A percentile compares a stretch with the other conserved stretches of the same genome.
phyloP scores from a whole-genome alignment of 108 stramenopile genomes.

The Cyclotella kingstonii region DNA sequence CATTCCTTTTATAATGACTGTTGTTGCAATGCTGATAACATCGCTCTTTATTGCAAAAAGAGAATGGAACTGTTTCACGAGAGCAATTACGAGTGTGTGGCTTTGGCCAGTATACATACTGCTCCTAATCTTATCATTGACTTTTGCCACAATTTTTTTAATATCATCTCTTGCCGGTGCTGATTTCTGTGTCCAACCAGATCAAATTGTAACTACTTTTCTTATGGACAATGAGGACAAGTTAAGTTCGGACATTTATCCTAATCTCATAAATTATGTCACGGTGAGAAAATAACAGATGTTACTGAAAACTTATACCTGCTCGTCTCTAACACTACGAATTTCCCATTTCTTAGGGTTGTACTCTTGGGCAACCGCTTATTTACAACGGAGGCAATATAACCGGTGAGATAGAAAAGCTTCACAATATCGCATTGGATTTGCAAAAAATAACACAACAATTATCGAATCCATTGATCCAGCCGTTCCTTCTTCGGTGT shows the following conservation, averaged over 20 bases:
- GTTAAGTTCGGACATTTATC: not conserved
- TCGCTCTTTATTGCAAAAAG: constrained; percentile 4
- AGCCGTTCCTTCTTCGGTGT: not conserved
- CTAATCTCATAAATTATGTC: constrained; percentile 12
- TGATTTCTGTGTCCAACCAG: constrained; percentile 28
- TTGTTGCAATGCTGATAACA: constrained; percentile 17
- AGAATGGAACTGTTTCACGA: constrained; percentile 10
- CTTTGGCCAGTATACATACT: constrained; percentile 21
- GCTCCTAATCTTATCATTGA: constrained; percentile 19
- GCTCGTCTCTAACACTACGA: not conserved
- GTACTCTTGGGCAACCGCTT: not conserved
- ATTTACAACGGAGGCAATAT: not conserved
- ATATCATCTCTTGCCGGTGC: constrained; percentile 13
- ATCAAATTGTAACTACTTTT: constrained; percentile 2
- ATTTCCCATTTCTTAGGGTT: not conserved
- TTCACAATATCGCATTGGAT: not conserved
- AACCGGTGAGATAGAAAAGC: not conserved
- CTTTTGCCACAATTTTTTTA: constrained; percentile 25
- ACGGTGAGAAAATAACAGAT: constrained; percentile 8
- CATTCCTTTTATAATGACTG: constrained; percentile 1
- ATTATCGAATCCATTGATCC: not conserved
- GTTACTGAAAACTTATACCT: not conserved
- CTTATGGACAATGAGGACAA: not conserved
- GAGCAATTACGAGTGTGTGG: not conserved
- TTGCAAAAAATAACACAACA: not conserved